Percentiles rank a stretch among this genome's conserved stretches.
phyloP scores from a whole-genome alignment of 1,284 basidiomycete genomes.

The Puccinia novopanici region DNA sequence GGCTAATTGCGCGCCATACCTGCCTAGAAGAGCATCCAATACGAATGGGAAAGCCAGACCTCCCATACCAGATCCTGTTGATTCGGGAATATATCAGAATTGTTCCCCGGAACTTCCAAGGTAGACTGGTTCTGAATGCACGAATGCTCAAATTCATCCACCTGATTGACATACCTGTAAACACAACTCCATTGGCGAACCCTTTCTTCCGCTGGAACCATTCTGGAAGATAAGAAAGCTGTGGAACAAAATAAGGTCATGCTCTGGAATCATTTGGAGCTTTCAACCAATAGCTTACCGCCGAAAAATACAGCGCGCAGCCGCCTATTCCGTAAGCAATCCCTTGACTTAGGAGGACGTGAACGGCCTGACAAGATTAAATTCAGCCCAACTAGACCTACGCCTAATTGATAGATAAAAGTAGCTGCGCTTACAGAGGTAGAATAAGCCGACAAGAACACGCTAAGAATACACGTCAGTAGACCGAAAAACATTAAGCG shows the following conservation, averaged over 20 bases:
- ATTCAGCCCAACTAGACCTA: too few relatives aligned
- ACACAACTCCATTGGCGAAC: slow-evolving; percentile 46
- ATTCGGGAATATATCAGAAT: neutral
- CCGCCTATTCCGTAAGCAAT: slow-evolving; percentile 41
- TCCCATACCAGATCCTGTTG: slow-evolving; percentile 26
- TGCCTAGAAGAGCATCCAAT: slow-evolving; percentile 26
- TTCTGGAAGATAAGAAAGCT: slow-evolving; percentile 48
- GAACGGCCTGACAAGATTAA: slow-evolving; percentile 24
- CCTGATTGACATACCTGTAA: slow-evolving; percentile 18
- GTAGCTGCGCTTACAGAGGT: slow-evolving; percentile 32
- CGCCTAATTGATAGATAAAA: too few relatives aligned
- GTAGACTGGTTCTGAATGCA: neutral
- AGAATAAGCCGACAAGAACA: slow-evolving; percentile 42
- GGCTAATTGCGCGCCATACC: slow-evolving; percentile 14
- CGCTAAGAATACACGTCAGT: neutral
- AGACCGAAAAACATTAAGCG: slow-evolving; percentile 29
- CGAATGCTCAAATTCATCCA: too few relatives aligned
- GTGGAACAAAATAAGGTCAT: neutral
- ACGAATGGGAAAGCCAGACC: slow-evolving; percentile 41
- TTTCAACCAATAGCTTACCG: slow-evolving; percentile 7
- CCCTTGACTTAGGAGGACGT: slow-evolving; percentile 41
- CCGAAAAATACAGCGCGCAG: slow-evolving; percentile 31
- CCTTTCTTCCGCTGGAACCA: slow-evolving; percentile 29
- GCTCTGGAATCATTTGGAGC: too few relatives aligned
- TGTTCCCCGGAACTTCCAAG: neutral